Evolutionary conservation across 2,329 filamentous ascomycete species (phyloP).

Genomic region (Immersiporthe knoxdaviesiana): DNA sequence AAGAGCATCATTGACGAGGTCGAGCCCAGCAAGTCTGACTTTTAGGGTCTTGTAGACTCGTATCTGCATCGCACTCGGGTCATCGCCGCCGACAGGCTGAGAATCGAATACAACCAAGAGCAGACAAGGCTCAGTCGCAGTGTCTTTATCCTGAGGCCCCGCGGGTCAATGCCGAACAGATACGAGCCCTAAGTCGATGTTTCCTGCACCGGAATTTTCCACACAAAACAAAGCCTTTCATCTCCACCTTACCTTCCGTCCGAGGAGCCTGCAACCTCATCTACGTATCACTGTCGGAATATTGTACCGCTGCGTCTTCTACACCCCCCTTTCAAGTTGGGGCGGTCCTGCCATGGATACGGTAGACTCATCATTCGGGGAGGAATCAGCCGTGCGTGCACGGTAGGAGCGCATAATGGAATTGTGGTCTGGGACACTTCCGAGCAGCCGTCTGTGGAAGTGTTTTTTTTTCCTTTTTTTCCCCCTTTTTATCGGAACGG

Average conservation of each 20-base stretch:
- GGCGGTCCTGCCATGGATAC: background rate
- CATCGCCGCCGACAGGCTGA: background rate
- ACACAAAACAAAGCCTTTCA: too few species aligned
- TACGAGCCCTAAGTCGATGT: background rate
- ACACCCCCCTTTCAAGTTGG: background rate
- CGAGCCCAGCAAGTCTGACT: conserved; percentile 41
- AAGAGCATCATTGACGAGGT: conserved; percentile 54
- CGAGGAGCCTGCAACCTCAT: background rate
- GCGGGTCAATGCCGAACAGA: background rate
- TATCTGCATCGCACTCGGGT: background rate
- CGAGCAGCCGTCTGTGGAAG: background rate
- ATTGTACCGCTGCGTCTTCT: background rate
- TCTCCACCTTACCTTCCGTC: background rate
- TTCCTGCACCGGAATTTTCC: too few species aligned
- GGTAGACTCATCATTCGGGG: background rate
- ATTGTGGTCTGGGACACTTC: background rate
- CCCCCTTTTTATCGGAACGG: background rate
- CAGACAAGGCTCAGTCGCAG: background rate
- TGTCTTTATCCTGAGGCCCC: background rate
- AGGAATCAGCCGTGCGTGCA: background rate
- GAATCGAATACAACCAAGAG: background rate
- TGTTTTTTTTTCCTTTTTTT: background rate
- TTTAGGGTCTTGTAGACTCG: conserved; percentile 33
- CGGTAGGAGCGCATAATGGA: background rate
- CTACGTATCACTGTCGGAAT: background rate